phyloP scores from a whole-genome alignment of 805 yeast genomes.

The Alloascoidea africana region DNA sequence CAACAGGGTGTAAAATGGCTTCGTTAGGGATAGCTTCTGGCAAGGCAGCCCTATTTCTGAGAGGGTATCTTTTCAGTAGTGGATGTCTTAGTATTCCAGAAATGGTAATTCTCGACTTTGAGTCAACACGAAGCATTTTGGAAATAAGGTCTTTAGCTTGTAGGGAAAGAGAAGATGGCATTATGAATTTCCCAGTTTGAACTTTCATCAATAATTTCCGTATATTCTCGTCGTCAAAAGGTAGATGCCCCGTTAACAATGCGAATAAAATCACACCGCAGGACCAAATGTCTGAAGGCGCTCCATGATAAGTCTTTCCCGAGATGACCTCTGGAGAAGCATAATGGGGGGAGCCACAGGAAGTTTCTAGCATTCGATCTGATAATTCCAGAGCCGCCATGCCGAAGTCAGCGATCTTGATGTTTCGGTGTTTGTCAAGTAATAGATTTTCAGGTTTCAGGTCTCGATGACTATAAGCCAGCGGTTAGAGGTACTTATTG shows the following conservation, averaged over 20 bases:
- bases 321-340: constrained; percentile 97
- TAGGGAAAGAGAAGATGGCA: constrained; percentile 63
- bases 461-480: constrained; percentile 42
- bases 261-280: constrained; percentile 95
- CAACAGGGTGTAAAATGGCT: constrained; percentile 18
- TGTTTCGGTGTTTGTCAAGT: constrained; percentile 70
- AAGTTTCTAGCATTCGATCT: constrained; percentile 78
- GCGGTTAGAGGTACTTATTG: not conserved
- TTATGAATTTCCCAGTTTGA: constrained; percentile 73
- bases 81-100: constrained; percentile 72
- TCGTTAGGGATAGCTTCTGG: constrained; percentile 3
- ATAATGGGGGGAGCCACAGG: constrained; percentile 97
- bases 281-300: constrained; percentile 96
- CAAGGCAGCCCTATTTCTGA: not conserved
- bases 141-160: constrained; percentile 83
- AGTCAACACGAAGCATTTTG: constrained; percentile 72
- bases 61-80: constrained; percentile 53
- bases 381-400: constrained; percentile 92
- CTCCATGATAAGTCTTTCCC: constrained; percentile 90
- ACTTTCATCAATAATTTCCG: constrained; percentile 78
- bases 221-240: constrained; percentile 94
- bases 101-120: constrained; percentile 64
- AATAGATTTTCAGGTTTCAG: constrained; percentile 70
- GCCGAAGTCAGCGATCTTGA: constrained; percentile 96
- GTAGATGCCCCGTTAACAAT: constrained; percentile 83